A percentile compares a stretch with the other conserved stretches of the same genome.
Conservation (phyloP, 1,139 yeast species). For the Hyphopichia khmerensis region DNA sequence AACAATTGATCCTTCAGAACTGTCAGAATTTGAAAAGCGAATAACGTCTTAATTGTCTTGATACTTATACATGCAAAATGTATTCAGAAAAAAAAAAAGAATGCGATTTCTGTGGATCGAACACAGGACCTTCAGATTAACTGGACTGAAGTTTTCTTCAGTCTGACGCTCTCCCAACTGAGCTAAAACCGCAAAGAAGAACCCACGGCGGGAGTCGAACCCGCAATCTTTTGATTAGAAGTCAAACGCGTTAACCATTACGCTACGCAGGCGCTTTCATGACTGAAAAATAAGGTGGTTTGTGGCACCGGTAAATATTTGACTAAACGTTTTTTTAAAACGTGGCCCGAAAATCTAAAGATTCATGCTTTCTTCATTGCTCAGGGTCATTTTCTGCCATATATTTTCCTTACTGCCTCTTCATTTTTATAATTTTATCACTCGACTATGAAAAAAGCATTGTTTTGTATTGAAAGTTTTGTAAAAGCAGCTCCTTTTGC, state of each 20-base stretch:
- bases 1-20: not conserved
- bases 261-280: slow-evolving; percentile 41
- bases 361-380: no score
- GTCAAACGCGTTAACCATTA: slow-evolving; percentile 41
- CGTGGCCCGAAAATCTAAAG: no score
- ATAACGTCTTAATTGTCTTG: no score
- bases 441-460: no score
- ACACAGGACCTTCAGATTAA: slow-evolving; percentile 56
- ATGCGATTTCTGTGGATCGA: slow-evolving; percentile 56
- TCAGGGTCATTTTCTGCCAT: no score
- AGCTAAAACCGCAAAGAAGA: slow-evolving; percentile 41
- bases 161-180: slow-evolving; percentile 61
- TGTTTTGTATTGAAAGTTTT: no score
- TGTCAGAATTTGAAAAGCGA: no score
- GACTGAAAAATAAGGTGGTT: not conserved
- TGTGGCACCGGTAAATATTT: no score
- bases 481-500: no score
- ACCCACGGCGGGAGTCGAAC: slow-evolving; percentile 37
- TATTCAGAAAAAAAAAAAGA: slow-evolving; percentile 11
- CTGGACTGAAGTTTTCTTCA: slow-evolving; percentile 35
- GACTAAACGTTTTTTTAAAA: no score
- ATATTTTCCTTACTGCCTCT: no score
- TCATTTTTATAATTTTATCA: no score
- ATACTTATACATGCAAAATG: not conserved
- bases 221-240: slow-evolving; percentile 34